A percentile compares a stretch with the other conserved stretches of the same genome.
Conservation (phyloP, 2,329 filamentous ascomycete species). For the Cercospora sp. region DNA sequence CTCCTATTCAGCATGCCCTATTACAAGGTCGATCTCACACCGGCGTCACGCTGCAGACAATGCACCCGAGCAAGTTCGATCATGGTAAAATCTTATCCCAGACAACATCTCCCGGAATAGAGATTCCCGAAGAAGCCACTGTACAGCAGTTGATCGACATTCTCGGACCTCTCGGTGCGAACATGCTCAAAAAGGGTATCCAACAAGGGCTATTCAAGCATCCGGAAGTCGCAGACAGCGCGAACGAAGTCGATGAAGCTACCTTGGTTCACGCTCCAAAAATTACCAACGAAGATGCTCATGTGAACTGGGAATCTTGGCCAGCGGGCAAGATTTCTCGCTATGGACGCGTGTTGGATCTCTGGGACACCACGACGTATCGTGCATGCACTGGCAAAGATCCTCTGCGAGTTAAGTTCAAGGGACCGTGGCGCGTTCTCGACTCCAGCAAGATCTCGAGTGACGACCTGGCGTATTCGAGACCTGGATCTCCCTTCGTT, state of each 20-base stretch:
- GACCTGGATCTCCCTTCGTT: conserved; percentile 5
- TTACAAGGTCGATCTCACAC: conserved; percentile 61
- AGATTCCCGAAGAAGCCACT: conserved; percentile 51
- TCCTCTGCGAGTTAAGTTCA: conserved; percentile 27
- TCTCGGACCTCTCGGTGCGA: conserved; percentile 65
- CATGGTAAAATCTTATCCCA: conserved; percentile 74
- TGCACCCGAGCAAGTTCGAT: conserved; percentile 76
- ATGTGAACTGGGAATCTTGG: conserved; percentile 62
- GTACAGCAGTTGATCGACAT: conserved; percentile 53
- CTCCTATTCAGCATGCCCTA: conserved; percentile 83
- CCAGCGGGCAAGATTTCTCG: conserved; percentile 56
- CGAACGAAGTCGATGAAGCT: conserved; percentile 31
- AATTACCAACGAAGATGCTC: conserved; percentile 63
- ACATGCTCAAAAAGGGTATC: conserved; percentile 69
- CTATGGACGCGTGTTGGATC: conserved; percentile 60
- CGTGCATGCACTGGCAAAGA: conserved; percentile 16
- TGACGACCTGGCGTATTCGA: neutral
- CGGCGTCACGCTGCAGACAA: conserved; percentile 83
- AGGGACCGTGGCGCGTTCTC: conserved; percentile 27
- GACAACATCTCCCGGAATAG: conserved; percentile 54
- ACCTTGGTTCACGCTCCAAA: conserved; percentile 65
- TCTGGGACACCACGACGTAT: conserved; percentile 59
- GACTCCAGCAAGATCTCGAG: conserved; percentile 1
- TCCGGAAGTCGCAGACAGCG: conserved; percentile 41
- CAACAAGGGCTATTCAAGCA: conserved; percentile 63